A percentile compares a stretch with the other conserved stretches of the same genome.
Conservation (phyloP, 345 rosid genomes). For the Salix viminalis region DNA sequence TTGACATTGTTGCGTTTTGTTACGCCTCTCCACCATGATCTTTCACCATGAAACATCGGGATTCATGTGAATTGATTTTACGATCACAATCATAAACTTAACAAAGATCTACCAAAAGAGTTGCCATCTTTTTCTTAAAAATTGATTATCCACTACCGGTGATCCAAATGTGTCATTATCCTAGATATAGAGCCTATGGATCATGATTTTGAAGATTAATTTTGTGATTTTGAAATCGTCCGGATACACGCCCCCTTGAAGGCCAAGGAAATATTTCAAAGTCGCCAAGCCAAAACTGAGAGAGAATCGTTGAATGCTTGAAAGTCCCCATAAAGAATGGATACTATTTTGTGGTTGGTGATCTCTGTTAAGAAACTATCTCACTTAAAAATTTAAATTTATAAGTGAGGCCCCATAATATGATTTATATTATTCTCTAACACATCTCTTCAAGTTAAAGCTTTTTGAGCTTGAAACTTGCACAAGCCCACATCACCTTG, state of each 20-base stretch:
- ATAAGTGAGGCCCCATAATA: too few species aligned
- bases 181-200: not conserved
- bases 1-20: not conserved
- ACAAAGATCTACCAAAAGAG: not conserved
- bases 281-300: constrained; percentile 16
- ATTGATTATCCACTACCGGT: not conserved
- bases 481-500: too few species aligned
- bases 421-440: too few species aligned
- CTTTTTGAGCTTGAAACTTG: too few species aligned
- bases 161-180: not conserved
- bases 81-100: not conserved
- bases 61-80: constrained; percentile 25
- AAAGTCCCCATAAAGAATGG: constrained; percentile 32
- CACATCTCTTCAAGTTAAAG: too few species aligned
- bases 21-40: not conserved
- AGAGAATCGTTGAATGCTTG: not conserved
- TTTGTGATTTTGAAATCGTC: constrained; percentile 31
- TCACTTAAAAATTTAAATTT: too few species aligned
- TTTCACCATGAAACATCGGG: not conserved
- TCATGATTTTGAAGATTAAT: not conserved
- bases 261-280: constrained; percentile 13
- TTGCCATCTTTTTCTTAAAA: not conserved
- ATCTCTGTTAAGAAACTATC: not conserved
- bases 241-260: constrained; percentile 51
- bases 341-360: constrained; percentile 1